These are phyloP conservation scores for Theileria parva DNA, from an alignment of 169 alveolate genomes.

Conservation along the genomic window DNA sequence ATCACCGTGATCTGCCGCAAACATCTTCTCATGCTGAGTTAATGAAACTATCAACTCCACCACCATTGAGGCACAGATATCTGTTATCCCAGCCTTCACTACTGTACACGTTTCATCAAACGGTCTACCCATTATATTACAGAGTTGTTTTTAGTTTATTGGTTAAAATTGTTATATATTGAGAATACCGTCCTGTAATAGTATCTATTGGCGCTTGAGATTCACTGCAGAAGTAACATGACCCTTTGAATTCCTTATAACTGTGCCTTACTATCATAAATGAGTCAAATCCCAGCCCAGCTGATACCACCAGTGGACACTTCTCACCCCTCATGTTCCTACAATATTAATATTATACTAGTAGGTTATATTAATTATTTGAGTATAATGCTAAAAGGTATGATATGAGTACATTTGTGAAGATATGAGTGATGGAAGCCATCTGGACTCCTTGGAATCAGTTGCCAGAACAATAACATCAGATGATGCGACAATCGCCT, in stretches of 20 bases:
- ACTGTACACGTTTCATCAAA: constrained; percentile 75
- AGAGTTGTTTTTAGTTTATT: neutral
- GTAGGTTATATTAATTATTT: too few relatives aligned
- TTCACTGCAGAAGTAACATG: constrained; percentile 76
- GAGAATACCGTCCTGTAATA: constrained; percentile 41
- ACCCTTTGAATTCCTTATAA: constrained; percentile 65
- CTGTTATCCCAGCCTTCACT: constrained; percentile 65
- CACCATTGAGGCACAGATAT: constrained; percentile 72
- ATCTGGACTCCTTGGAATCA: constrained; percentile 77
- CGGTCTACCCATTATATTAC: constrained; percentile 44
- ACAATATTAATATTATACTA: neutral
- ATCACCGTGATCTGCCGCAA: constrained; percentile 63
- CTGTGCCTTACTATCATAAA: constrained; percentile 70
- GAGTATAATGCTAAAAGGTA: neutral
- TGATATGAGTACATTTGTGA: constrained; percentile 15
- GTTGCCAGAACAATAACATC: constrained; percentile 73
- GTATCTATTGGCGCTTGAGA: constrained; percentile 61
- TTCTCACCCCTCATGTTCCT: neutral
- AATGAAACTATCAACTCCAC: constrained; percentile 68
- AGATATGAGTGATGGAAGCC: constrained; percentile 72
- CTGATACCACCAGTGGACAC: constrained; percentile 68
- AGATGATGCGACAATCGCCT: constrained; percentile 38
- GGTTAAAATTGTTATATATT: neutral
- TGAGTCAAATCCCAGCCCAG: constrained; percentile 71
- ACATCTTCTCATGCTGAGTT: constrained; percentile 68